phyloP scores from a whole-genome alignment of 2,329 filamentous ascomycete genomes.

The Paecilomyces formosus region DNA sequence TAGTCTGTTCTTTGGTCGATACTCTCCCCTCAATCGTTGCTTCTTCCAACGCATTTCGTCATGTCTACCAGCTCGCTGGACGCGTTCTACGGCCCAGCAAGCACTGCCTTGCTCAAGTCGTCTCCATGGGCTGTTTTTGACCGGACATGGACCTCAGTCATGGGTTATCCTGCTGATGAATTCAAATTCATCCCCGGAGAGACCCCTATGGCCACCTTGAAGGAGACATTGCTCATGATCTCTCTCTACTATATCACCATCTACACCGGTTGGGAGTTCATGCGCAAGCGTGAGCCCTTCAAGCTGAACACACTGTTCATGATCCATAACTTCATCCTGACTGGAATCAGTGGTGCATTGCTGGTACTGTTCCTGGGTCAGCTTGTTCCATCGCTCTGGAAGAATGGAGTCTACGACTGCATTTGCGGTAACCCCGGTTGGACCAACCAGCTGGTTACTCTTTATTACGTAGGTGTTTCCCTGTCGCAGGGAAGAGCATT shows the following conservation, averaged over 20 bases:
- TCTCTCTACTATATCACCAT: constrained; percentile 76
- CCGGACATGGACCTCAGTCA: constrained; percentile 63
- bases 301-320: constrained; percentile 79
- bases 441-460: constrained; percentile 77
- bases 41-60: not conserved
- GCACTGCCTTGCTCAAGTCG: constrained; percentile 1
- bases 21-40: constrained; percentile 2
- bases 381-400: constrained; percentile 69
- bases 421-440: constrained; percentile 76
- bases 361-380: constrained; percentile 78
- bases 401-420: constrained; percentile 71
- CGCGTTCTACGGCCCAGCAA: constrained; percentile 2
- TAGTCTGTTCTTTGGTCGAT: not conserved
- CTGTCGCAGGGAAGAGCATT: constrained; percentile 32
- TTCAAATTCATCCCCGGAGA: constrained; percentile 70
- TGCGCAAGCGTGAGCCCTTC: constrained; percentile 73
- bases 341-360: constrained; percentile 66
- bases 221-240: constrained; percentile 67
- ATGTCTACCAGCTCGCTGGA: constrained; percentile 6
- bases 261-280: constrained; percentile 77
- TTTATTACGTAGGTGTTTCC: constrained; percentile 73
- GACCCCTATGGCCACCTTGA: constrained; percentile 80
- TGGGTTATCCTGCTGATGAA: constrained; percentile 70
- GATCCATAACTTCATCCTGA: constrained; percentile 86
- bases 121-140: constrained; percentile 80